Conservation (phyloP, 208 protist species). For the Trypanosoma theileri region DNA sequence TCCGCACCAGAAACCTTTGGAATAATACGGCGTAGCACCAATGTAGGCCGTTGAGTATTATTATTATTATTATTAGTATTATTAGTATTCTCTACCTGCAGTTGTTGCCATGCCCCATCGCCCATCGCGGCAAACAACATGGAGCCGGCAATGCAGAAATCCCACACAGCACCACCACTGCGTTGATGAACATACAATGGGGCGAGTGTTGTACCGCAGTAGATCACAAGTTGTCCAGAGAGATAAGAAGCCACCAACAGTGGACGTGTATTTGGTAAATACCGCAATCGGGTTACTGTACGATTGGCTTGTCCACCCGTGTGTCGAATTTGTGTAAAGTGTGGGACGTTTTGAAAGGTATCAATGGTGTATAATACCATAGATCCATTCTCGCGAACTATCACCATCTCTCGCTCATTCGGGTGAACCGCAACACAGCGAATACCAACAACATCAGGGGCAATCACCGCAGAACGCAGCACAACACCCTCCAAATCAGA, state of each 20-base stretch:
- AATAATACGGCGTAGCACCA: conserved; percentile 70
- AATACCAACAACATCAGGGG: conserved; percentile 80
- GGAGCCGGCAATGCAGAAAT: conserved; percentile 43
- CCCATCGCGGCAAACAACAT: conserved; percentile 36
- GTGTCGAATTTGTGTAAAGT: conserved; percentile 75
- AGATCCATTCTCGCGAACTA: conserved; percentile 86
- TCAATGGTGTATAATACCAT: conserved; percentile 62
- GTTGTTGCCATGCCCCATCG: conserved; percentile 55
- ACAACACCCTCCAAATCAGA: conserved; percentile 38
- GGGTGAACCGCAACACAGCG: conserved; percentile 64
- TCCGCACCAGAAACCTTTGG: conserved; percentile 76
- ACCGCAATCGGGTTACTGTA: conserved; percentile 73
- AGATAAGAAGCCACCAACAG: conserved; percentile 72
- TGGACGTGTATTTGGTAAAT: conserved; percentile 22
- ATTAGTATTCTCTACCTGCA: conserved; percentile 27
- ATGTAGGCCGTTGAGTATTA: not conserved
- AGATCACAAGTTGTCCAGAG: conserved; percentile 82
- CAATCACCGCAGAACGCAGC: conserved; percentile 72
- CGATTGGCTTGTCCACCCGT: conserved; percentile 65
- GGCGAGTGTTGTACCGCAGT: conserved; percentile 64
- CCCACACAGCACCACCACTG: conserved; percentile 81
- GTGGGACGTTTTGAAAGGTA: conserved; percentile 77
- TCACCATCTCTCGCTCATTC: conserved; percentile 49
- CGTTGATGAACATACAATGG: conserved; percentile 77
- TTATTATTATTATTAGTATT: not conserved